Evolutionary conservation across 2,329 filamentous ascomycete genomes (phyloP), one percentile per base, ranked within the genome.

Genomic region (Colletotrichum spinosum): DNA sequence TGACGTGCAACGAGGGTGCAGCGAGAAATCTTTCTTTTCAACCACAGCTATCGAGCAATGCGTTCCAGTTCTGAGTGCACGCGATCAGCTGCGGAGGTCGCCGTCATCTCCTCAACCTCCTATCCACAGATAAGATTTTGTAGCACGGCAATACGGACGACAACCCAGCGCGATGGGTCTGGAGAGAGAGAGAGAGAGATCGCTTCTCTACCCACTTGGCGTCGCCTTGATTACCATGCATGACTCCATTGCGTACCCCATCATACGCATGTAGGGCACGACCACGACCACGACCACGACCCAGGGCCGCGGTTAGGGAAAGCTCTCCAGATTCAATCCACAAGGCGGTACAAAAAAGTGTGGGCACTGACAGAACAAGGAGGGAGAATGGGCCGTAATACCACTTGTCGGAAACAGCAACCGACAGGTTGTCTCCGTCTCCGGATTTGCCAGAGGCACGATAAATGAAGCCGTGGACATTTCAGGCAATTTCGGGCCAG

Each of bases 51-150:
- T 38, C 42, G 33, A 57, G 41, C 10, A 13, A 17, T 48, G 54
- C 12, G 35, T 51, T 45, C 35, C 33, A 41, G 49, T n/a, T 48
- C 25, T 15, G 13, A 10, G 35, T 34, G 46, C 51, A 54, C 50
- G 52, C 58, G 58, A 62, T 54, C 44, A 66, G 44, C 53, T 44
- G 34, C 63, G 63, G 63, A 57, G 48, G 46, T 56, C 52, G 42
- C 58, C 62, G 62, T 55, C 25, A 37, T 13, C 10, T 17, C 46
- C 34, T 66, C 42, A 54, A 66, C 63, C 53, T 44, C 60, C 48
- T 35, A 52, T 49, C 63, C 58, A 66, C 63, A 63, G 58, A 62
- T 56, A 57, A 57, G 41, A 15, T 10, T 8, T 12, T 38, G 41
- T 45, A 12, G 13, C 38, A 15, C 37, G 44, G 44, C 8, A 51